Percentiles rank a stretch among this genome's conserved stretches.
Evolutionary conservation across 2,329 filamentous ascomycete species (phyloP).

Genomic region (Colletotrichum tofieldiae): DNA sequence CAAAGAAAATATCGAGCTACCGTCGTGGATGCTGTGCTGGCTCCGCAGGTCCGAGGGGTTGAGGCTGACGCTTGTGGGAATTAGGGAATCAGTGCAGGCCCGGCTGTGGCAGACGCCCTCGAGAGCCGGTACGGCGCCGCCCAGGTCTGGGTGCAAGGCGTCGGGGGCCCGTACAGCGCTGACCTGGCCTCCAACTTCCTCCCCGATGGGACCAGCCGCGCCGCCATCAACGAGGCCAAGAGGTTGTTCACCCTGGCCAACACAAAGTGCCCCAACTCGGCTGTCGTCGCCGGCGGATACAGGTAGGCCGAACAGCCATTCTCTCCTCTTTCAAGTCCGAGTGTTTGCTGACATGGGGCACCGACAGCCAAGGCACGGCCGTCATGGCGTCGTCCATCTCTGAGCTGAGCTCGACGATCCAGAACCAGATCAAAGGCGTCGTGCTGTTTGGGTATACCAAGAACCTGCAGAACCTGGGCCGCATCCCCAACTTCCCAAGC

Average conservation of each 20-base stretch:
- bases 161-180: constrained; percentile 58
- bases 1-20: neutral
- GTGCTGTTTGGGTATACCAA: constrained; percentile 61
- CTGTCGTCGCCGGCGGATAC: constrained; percentile 60
- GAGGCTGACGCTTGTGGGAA: neutral
- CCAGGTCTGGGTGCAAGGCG: constrained; percentile 60
- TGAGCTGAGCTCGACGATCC: constrained; percentile 50
- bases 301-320: constrained; percentile 40
- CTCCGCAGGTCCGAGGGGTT: neutral
- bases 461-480: constrained; percentile 58
- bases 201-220: constrained; percentile 54
- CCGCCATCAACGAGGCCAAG: constrained; percentile 58
- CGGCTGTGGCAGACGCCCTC: constrained; percentile 49
- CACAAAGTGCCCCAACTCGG: constrained; percentile 60
- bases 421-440: constrained; percentile 54
- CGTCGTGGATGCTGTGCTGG: too few relatives aligned
- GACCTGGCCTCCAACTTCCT: constrained; percentile 55
- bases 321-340: neutral
- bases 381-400: constrained; percentile 59
- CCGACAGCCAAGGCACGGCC: constrained; percentile 59
- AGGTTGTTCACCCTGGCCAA: constrained; percentile 57
- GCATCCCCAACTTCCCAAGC: constrained; percentile 56
- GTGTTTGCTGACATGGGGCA: neutral
- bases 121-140: constrained; percentile 47
- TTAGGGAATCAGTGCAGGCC: constrained; percentile 51